Percentiles rank a stretch among this genome's conserved stretches.
These are phyloP conservation scores for Periglandula ipomoeae DNA, from an alignment of 2,329 filamentous ascomycete species.

Conservation along the genomic window DNA sequence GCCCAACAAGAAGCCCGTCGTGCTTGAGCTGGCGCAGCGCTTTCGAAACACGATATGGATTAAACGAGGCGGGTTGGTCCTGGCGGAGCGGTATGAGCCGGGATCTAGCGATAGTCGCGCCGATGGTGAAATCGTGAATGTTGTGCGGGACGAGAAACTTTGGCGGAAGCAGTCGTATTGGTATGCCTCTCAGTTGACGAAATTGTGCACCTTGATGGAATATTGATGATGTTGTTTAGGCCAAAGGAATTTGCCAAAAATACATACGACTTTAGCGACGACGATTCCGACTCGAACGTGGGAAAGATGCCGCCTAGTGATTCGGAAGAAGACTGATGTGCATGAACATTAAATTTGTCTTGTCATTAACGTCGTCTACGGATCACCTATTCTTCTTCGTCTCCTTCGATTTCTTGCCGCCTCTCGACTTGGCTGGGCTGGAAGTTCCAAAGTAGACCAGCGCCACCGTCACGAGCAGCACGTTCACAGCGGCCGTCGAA, in stretches of 20 bases:
- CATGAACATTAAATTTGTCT: background rate
- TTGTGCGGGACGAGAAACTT: conserved; percentile 80
- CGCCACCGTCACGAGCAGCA: conserved; percentile 57
- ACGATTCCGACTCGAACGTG: conserved; percentile 69
- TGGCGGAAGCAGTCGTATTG: conserved; percentile 90
- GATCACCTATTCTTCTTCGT: conserved; percentile 23
- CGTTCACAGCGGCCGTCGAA: conserved; percentile 56
- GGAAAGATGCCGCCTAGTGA: conserved; percentile 80
- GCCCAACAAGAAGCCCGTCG: conserved; percentile 53
- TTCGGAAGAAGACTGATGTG: conserved; percentile 55
- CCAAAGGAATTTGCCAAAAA: conserved; percentile 69
- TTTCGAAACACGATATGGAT: conserved; percentile 95
- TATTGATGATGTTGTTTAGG: conserved; percentile 37
- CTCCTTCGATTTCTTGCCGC: conserved; percentile 10
- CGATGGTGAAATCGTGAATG: conserved; percentile 81
- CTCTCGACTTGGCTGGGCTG: conserved; percentile 6
- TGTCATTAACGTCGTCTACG: background rate
- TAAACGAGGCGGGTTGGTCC: conserved; percentile 76
- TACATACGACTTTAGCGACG: conserved; percentile 51
- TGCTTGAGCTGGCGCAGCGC: conserved; percentile 73
- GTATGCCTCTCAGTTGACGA: too few species aligned
- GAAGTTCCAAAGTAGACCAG: conserved; percentile 51
- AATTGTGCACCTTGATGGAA: background rate
- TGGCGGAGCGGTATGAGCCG: conserved; percentile 60
- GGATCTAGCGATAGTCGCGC: conserved; percentile 68